Percentiles rank a stretch among this genome's conserved stretches.
Evolutionary conservation across 192 early-diverging fungal species (phyloP).

Genomic region (Coemansia aciculifera): DNA sequence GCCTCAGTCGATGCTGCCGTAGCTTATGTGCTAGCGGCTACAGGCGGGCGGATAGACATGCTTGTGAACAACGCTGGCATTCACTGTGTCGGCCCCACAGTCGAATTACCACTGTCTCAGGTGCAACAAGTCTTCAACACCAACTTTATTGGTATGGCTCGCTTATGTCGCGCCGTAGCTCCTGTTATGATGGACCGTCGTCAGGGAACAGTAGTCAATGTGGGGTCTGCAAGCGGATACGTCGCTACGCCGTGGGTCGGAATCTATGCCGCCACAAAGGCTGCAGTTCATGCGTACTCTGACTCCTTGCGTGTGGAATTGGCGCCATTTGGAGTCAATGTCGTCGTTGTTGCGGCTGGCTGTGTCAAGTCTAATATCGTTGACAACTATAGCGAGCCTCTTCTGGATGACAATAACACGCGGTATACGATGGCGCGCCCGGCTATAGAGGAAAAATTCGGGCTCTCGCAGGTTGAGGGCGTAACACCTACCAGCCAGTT

Average conservation of each 20-base stretch:
- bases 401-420: slow-evolving; percentile 44
- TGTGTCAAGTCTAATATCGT: slow-evolving; percentile 66
- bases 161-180: slow-evolving; percentile 56
- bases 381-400: slow-evolving; percentile 29
- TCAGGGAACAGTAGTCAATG: slow-evolving; percentile 62
- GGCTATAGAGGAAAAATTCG: slow-evolving; percentile 51
- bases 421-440: slow-evolving; percentile 48
- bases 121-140: slow-evolving; percentile 58
- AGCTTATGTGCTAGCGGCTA: slow-evolving; percentile 12
- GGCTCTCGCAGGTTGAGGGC: slow-evolving; percentile 53
- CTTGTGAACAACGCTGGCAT: slow-evolving; percentile 73
- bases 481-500: slow-evolving; percentile 59
- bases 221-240: slow-evolving; percentile 67
- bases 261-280: slow-evolving; percentile 60
- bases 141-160: slow-evolving; percentile 62
- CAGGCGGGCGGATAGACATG: slow-evolving; percentile 55
- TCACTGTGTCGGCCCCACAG: slow-evolving; percentile 52
- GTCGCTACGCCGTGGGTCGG: slow-evolving; percentile 63
- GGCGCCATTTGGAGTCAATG: slow-evolving; percentile 62
- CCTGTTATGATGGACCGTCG: slow-evolving; percentile 60
- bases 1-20: slow-evolving; percentile 29
- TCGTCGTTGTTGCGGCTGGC: slow-evolving; percentile 62
- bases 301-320: slow-evolving; percentile 66
- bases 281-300: slow-evolving; percentile 63
- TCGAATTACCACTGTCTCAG: slow-evolving; percentile 43